These are phyloP conservation scores for Helicostylum pulchrum DNA, from an alignment of 192 early-diverging fungal species.

Conservation along the genomic window DNA sequence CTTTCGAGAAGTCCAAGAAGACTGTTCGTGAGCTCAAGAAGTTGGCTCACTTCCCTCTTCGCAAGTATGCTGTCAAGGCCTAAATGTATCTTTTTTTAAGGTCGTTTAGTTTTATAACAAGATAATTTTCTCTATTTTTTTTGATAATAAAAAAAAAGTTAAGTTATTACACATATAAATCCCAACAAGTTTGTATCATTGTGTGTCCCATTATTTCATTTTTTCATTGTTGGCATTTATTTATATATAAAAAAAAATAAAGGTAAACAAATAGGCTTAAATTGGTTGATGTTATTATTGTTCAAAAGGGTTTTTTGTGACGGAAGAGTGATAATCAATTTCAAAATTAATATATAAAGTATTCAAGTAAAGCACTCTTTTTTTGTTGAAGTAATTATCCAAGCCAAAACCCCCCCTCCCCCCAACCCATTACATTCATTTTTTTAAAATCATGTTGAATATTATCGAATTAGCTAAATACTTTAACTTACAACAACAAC, in stretches of 20 bases:
- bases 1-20: slow-evolving; percentile 73
- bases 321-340: no score
- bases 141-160: slow-evolving; percentile 12
- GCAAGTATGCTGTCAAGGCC: slow-evolving; percentile 89
- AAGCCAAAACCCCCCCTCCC: not conserved
- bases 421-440: slow-evolving; percentile 5
- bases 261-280: no score
- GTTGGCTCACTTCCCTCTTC: slow-evolving; percentile 83
- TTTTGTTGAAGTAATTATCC: no score
- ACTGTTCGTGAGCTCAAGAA: slow-evolving; percentile 90
- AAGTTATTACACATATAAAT: not conserved
- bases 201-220: no score
- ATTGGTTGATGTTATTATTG: no score
- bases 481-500: not conserved
- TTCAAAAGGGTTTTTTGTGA: no score
- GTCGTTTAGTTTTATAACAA: no score
- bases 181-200: no score
- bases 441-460: not conserved
- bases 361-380: no score
- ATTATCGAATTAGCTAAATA: not conserved
- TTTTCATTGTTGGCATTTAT: no score
- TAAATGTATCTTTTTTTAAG: slow-evolving; percentile 41
- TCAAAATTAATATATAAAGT: no score
- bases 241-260: no score
- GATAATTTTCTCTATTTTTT: not conserved